Conservation (phyloP, 768 basidiomycete species). For the Tricholoma matsutake region DNA sequence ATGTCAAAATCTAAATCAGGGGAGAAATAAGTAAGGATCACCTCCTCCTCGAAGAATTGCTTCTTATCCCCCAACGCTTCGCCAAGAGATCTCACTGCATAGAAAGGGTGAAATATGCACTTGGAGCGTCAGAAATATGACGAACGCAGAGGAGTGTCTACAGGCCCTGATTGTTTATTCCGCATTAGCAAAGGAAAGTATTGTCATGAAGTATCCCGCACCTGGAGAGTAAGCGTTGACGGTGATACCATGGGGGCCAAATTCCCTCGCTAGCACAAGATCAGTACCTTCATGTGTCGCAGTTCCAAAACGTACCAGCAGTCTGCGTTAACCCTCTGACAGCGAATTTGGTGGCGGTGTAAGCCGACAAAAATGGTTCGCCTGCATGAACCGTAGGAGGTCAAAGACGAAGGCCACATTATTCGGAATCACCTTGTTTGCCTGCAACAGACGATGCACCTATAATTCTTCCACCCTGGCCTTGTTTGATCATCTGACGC, state of each 20-base stretch:
- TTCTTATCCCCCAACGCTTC: not conserved
- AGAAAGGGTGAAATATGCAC: not conserved
- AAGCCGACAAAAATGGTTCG: slow-evolving; percentile 18
- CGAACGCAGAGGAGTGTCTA: slow-evolving; percentile 18
- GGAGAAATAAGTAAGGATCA: not conserved
- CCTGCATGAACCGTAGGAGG: slow-evolving; percentile 2
- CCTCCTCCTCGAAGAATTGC: slow-evolving; percentile 7
- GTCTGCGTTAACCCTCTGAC: slow-evolving; percentile 37
- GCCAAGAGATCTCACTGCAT: slow-evolving; percentile 11
- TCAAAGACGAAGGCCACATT: not conserved
- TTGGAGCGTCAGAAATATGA: not conserved
- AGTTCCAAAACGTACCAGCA: slow-evolving; percentile 13
- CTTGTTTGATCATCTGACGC: slow-evolving; percentile 31
- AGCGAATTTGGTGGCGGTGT: slow-evolving; percentile 39
- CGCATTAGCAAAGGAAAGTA: not conserved
- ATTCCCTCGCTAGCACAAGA: slow-evolving; percentile 14
- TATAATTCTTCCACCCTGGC: slow-evolving; percentile 33
- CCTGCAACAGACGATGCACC: slow-evolving; percentile 32
- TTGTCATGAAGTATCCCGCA: not conserved
- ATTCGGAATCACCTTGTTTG: slow-evolving; percentile 23
- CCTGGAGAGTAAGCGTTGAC: slow-evolving; percentile 24
- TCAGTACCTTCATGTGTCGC: not conserved
- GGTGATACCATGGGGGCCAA: slow-evolving; percentile 18
- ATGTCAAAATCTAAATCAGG: not conserved
- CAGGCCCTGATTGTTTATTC: slow-evolving; percentile 9